phyloP scores from a whole-genome alignment of 169 alveolate genomes.

The Plasmodium berghei region DNA sequence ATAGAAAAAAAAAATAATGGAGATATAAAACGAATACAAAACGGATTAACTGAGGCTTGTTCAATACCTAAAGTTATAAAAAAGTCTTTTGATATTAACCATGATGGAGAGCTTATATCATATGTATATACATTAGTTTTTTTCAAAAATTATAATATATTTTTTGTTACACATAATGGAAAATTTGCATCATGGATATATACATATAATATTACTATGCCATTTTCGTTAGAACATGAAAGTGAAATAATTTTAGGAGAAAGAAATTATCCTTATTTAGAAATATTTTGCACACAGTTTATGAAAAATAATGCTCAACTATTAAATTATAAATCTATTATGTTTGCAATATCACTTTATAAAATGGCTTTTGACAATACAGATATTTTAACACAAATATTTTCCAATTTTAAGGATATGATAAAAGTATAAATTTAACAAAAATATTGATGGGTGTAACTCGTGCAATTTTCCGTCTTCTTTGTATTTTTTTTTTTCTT shows the following conservation, averaged over 20 bases:
- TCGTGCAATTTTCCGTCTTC: background rate
- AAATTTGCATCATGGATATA: slow-evolving; percentile 75
- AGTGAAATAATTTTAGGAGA: slow-evolving; percentile 68
- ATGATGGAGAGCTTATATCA: slow-evolving; percentile 18
- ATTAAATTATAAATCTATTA: slow-evolving; percentile 58
- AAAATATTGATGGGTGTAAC: background rate
- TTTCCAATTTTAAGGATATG: slow-evolving; percentile 27
- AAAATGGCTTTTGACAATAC: slow-evolving; percentile 66
- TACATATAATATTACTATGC: slow-evolving; percentile 47
- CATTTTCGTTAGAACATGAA: slow-evolving; percentile 63
- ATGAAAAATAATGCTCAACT: slow-evolving; percentile 64
- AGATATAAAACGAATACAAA: slow-evolving; percentile 1
- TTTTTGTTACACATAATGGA: slow-evolving; percentile 68
- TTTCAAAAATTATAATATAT: slow-evolving; percentile 57
- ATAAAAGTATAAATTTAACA: background rate
- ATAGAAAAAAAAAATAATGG: slow-evolving; percentile 5
- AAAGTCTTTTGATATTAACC: slow-evolving; percentile 36
- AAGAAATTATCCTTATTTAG: slow-evolving; percentile 66
- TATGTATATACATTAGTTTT: slow-evolving; percentile 56
- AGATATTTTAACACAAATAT: slow-evolving; percentile 34
- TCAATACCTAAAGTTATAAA: slow-evolving; percentile 24
- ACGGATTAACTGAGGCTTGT: background rate
- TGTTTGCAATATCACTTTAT: slow-evolving; percentile 63
- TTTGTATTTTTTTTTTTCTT: no score
- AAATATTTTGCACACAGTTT: slow-evolving; percentile 62